Conservation (phyloP, 805 yeast species). For the Teunomyces tritomae region DNA sequence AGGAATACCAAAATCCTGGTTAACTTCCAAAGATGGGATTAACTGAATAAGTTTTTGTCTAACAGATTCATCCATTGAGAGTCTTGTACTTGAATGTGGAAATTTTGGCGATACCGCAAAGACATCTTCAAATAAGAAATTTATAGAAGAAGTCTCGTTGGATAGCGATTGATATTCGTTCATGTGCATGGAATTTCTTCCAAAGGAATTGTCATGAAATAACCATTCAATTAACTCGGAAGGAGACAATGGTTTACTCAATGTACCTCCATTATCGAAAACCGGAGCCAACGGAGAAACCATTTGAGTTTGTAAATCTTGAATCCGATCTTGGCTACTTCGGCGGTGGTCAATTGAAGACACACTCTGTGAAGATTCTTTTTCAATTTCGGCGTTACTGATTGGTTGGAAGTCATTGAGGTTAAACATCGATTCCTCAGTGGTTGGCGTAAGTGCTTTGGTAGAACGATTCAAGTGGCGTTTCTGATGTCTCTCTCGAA, state of each 20-base stretch:
- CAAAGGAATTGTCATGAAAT: slow-evolving; percentile 19
- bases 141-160: slow-evolving; percentile 7
- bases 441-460: neutral
- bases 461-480: neutral
- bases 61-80: slow-evolving; percentile 4
- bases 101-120: slow-evolving; percentile 10
- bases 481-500: slow-evolving; percentile 8
- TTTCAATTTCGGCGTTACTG: neutral
- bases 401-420: neutral
- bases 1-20: slow-evolving; percentile 7
- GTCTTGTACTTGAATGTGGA: slow-evolving; percentile 7
- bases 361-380: neutral
- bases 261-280: neutral
- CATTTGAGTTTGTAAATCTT: neutral
- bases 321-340: neutral
- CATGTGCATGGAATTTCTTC: neutral
- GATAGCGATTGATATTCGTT: slow-evolving; percentile 6
- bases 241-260: slow-evolving; percentile 19
- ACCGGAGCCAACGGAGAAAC: neutral
- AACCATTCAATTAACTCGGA: slow-evolving; percentile 32
- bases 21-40: slow-evolving; percentile 5
- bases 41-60: slow-evolving; percentile 5
- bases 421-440: neutral
- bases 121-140: slow-evolving; percentile 9
- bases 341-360: neutral